Percentiles rank a stretch among this genome's conserved stretches.
Evolutionary conservation across 495 filamentous ascomycete genomes (phyloP).

Genomic region (Rusavskia elegans): DNA sequence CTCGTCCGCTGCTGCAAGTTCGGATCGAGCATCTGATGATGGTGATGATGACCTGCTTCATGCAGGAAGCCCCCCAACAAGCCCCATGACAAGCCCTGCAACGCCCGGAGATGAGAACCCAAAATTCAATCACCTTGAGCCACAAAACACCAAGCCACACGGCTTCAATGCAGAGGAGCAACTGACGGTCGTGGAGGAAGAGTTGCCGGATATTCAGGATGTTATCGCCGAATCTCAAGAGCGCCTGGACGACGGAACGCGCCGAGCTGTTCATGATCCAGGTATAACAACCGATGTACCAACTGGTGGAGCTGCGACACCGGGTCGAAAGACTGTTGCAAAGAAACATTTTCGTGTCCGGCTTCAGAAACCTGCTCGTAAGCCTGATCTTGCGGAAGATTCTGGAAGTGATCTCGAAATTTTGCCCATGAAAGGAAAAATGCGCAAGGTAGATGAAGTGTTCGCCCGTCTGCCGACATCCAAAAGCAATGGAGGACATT

Average conservation of each 20-base stretch:
- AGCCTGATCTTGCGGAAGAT: conserved; percentile 20
- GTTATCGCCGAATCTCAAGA: conserved; percentile 11
- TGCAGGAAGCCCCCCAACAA: conserved; percentile 36
- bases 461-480: conserved; percentile 53
- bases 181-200: not conserved
- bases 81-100: conserved; percentile 17
- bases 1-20: conserved; percentile 26
- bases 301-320: not conserved
- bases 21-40: conserved; percentile 31
- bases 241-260: conserved; percentile 41
- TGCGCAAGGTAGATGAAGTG: conserved; percentile 29
- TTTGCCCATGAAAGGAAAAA: conserved; percentile 25
- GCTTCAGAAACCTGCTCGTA: conserved; percentile 6
- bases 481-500: conserved; percentile 40
- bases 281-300: not conserved
- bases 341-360: conserved; percentile 3
- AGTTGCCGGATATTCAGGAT: conserved; percentile 13
- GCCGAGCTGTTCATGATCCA: conserved; percentile 15
- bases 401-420: conserved; percentile 58
- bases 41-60: conserved; percentile 27
- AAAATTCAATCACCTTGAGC: too few relatives aligned
- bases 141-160: too few relatives aligned
- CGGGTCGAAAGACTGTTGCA: not conserved
- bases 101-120: conserved; percentile 9
- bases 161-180: not conserved